Evolutionary conservation across 305 asterid genomes (phyloP), one percentile per base, ranked within the genome.

Genomic region (Fraxinus ornus): DNA sequence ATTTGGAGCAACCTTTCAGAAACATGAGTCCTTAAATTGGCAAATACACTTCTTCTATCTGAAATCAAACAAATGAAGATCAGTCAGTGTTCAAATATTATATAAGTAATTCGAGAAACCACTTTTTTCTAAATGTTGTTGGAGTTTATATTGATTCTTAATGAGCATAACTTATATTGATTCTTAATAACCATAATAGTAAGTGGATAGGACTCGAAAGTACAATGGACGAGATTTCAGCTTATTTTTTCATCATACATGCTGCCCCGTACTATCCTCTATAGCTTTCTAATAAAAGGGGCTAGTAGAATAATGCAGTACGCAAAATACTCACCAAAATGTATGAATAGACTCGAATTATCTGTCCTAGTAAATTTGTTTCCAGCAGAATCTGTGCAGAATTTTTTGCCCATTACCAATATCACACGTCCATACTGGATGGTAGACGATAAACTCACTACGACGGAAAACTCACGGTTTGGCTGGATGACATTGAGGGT

Each of bases 301-400:
- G 26, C 15, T 17, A 32, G 28, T n/a, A 41, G 26, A 57, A 22
- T n/a, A 75, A 55, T 12, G 30, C 39, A 33, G 35, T 70, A 57
- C 60, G 30, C 77, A 12, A 68, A 68, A 9, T 19, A 88, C 95
- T 89, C 89, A 94, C 99, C 99, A 79, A 90, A 91, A 89, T 88
- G 98, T 83, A 96, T 76, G 82, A 89, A 74, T 21, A 90, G 68
- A 78, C 94, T 92, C 12, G 99, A 96, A 87, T 93, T 92, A 55
- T 83, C 88, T 26, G 95, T 88, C 88, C 98, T 85, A 9, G 86
- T 78, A 41, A 94, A 92, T 68, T 47, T 85, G 81, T 94, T 94
- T 79, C 97, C 97, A 39, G 97, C 97, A 70, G 92, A 73, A 81
- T 96, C 99, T 47, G 91, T 84, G 57, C 98, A 96, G 89, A 93